These are phyloP conservation scores for Sergeia podlipaevii DNA, from an alignment of 208 protist species.

Conservation along the genomic window DNA sequence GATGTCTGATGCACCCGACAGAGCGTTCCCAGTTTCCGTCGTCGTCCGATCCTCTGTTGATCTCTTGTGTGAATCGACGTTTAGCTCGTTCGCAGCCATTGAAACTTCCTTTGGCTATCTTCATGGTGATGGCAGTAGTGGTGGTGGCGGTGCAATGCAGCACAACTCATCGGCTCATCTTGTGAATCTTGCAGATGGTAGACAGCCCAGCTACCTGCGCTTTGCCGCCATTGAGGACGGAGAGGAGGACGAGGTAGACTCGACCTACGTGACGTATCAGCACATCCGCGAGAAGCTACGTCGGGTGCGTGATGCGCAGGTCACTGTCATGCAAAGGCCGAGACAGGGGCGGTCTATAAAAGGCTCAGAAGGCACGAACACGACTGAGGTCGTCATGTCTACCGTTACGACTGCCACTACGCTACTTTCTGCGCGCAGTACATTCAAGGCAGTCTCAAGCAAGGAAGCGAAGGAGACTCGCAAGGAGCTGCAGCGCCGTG, in stretches of 20 bases:
- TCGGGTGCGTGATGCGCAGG: not conserved
- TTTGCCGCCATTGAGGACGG: slow-evolving; percentile 11
- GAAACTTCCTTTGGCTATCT: too few species aligned
- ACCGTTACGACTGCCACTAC: too few species aligned
- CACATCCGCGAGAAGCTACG: slow-evolving; percentile 10
- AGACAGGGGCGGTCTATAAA: too few species aligned
- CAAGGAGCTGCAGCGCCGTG: not conserved
- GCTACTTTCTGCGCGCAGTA: not conserved
- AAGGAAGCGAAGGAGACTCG: not conserved
- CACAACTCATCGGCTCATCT: too few species aligned
- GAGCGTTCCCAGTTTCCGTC: too few species aligned
- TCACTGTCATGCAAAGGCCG: not conserved
- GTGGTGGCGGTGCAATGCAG: too few species aligned
- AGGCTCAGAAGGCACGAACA: too few species aligned
- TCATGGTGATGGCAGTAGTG: too few species aligned
- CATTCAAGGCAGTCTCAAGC: not conserved
- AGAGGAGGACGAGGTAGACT: not conserved
- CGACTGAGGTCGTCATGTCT: not conserved
- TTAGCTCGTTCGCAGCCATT: too few species aligned
- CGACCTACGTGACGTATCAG: slow-evolving; percentile 6
- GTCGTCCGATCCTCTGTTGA: too few species aligned
- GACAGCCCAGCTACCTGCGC: slow-evolving; percentile 4
- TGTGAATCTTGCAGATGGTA: not conserved
- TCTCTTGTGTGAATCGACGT: too few species aligned
- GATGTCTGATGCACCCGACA: too few species aligned